phyloP scores from a whole-genome alignment of 2,329 filamentous ascomycete genomes.

The Talaromyces sp. region DNA sequence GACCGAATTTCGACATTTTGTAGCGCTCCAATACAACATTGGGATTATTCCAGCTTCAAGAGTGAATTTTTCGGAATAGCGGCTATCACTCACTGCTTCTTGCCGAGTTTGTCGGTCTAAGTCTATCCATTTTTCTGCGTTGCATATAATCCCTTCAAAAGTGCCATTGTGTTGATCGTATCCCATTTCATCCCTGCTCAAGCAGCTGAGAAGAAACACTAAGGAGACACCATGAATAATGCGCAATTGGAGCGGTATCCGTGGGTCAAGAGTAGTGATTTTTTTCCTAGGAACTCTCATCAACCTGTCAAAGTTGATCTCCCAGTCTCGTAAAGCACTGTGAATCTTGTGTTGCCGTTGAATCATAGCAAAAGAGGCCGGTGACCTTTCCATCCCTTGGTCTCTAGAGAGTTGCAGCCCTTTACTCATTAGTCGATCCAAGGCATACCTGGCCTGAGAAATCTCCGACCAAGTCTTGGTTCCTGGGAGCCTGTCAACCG shows the following conservation, averaged over 20 bases:
- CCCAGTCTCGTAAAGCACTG: neutral
- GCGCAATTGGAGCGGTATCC: neutral
- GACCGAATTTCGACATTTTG: conserved; percentile 24
- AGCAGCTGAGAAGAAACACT: neutral
- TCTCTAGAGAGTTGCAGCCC: neutral
- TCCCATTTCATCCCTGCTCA: neutral
- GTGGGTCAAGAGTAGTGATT: neutral
- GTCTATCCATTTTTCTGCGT: neutral
- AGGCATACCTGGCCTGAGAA: neutral
- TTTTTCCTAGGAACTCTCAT: neutral
- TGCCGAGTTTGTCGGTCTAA: neutral
- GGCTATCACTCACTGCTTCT: neutral
- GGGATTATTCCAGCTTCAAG: conserved; percentile 27
- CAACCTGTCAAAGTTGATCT: neutral
- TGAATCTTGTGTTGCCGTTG: neutral
- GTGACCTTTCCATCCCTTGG: neutral
- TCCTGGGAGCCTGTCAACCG: neutral
- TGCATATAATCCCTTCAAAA: neutral
- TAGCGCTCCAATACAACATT: conserved; percentile 26
- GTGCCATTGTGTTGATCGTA: neutral
- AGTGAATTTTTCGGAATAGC: conserved; percentile 5
- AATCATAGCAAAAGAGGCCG: neutral
- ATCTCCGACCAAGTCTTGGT: neutral
- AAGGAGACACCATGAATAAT: neutral
- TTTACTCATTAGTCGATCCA: neutral